Evolutionary conservation across 169 alveolate species (phyloP), one percentile per base, ranked within the genome.

Genomic region (Eimeria mitis): DNA sequence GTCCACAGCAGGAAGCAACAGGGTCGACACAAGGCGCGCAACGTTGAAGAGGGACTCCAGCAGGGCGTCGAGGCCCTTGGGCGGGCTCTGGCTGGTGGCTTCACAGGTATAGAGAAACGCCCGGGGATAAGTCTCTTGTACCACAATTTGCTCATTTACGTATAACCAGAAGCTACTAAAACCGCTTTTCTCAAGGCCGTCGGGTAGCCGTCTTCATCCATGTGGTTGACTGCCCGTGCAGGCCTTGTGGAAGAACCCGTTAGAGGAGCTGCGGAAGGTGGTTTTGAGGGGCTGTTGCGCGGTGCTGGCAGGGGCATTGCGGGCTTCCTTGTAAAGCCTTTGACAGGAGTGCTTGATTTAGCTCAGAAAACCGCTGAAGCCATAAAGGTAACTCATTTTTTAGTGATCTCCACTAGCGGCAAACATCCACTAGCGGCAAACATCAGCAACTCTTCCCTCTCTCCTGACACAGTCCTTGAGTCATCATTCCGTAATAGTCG

Each of bases 61-160:
- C 95, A 94, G 47, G 98, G 98, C 5, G 97, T 97, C 19, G 97
- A 97, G 87, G 98, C 98, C 71, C 95, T 97, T 65, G 97, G 98
- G 23, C 95, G 95, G 89, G 97, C 98, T 13, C 97, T 97, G 44
- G 94, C 97, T 54, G 98, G 97, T 14, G 98, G 98, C n/a, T 79
- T 97, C 85, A 96, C 97, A 63, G 97, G 98, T 89, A 83, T 2
- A n/a, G 9, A 28, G 16, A 37, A 47, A 14, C 68, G 42, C 65
- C 8, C 16, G 68, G 28, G 54, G 44, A 49, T 49, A 11, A 11
- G 70, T 73, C 34, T 37, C 31, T 37, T 73, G 83, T 44, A 73
- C 34, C 83, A 3, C 6, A 13, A 4, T 73, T 73, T 40, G 3
- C 9, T 21, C 19, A 19, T 73, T 40, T 40, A 37, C 31, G 37